Evolutionary conservation across 2,329 filamentous ascomycete genomes (phyloP).

Genomic region (Paecilomyces sp.): DNA sequence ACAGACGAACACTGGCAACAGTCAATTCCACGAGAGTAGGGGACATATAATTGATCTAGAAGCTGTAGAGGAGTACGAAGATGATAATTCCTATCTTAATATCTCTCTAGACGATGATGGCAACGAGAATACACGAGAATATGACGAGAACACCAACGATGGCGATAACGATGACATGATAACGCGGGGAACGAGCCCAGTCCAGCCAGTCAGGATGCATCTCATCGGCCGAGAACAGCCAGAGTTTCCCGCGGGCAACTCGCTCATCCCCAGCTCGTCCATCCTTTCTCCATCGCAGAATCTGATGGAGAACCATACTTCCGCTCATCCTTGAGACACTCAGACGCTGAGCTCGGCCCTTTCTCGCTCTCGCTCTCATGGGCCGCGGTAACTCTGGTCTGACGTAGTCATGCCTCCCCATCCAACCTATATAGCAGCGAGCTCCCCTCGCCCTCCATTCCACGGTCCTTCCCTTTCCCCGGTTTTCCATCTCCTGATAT

Average conservation of each 20-base stretch:
- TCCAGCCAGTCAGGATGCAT: background rate
- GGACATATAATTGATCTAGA: no score
- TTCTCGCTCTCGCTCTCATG: conserved; percentile 6
- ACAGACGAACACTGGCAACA: no score
- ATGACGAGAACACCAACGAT: background rate
- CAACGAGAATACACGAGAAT: background rate
- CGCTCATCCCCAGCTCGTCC: background rate
- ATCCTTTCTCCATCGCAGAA: background rate
- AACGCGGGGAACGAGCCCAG: background rate
- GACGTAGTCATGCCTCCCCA: conserved; percentile 9
- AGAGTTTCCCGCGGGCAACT: background rate
- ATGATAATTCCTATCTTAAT: no score
- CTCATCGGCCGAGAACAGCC: conserved; percentile 1
- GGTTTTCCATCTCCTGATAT: background rate
- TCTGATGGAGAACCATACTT: background rate
- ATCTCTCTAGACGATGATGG: no score
- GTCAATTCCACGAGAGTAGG: background rate
- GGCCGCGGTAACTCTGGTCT: conserved; percentile 14
- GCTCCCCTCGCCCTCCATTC: background rate
- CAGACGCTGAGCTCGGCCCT: background rate
- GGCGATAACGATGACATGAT: conserved; percentile 1
- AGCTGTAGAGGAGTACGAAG: background rate
- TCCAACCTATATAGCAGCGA: background rate
- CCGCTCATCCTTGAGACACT: conserved; percentile 9
- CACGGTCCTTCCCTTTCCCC: background rate